phyloP scores from a whole-genome alignment of 106 monocot species.

The Apostasia ramifera region DNA sequence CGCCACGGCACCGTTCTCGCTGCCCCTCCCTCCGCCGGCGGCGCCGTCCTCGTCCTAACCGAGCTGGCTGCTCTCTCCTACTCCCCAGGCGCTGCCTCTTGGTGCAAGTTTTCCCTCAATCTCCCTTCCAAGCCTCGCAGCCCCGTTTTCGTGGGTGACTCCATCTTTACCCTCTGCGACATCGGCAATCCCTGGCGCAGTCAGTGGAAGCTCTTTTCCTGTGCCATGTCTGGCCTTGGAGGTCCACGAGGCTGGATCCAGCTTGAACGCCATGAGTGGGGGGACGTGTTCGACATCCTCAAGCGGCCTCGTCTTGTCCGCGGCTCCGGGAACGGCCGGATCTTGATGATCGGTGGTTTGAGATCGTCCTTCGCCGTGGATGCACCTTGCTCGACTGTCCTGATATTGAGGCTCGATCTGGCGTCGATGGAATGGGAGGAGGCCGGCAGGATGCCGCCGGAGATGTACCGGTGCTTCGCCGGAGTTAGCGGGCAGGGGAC shows the following conservation, averaged over 20 bases:
- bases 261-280: slow-evolving; percentile 70
- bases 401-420: slow-evolving; percentile 77
- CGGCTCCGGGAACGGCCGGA: slow-evolving; percentile 35
- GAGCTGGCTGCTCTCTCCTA: slow-evolving; percentile 83
- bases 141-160: slow-evolving; percentile 40
- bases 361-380: slow-evolving; percentile 73
- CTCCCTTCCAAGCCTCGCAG: slow-evolving; percentile 89
- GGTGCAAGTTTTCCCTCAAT: slow-evolving; percentile 80
- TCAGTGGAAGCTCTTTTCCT: slow-evolving; percentile 96
- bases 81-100: slow-evolving; percentile 30
- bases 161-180: slow-evolving; percentile 68
- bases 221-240: slow-evolving; percentile 36
- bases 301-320: slow-evolving; percentile 78
- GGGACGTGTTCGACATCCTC: slow-evolving; percentile 77
- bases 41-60: slow-evolving; percentile 69
- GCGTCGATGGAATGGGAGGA: slow-evolving; percentile 91
- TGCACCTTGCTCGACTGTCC: slow-evolving; percentile 86
- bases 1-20: slow-evolving; percentile 96
- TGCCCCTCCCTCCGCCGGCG: slow-evolving; percentile 18
- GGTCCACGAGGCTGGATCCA: slow-evolving; percentile 45
- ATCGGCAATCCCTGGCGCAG: slow-evolving; percentile 85
- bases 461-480: slow-evolving; percentile 82
- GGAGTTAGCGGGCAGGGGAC: slow-evolving; percentile 4
- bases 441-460: slow-evolving; percentile 76
- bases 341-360: slow-evolving; percentile 88